A percentile compares a stretch with the other conserved stretches of the same genome.
Evolutionary conservation across 176 grass and related monocot genomes (phyloP).

Genomic region (Tillandsia fasciculata): DNA sequence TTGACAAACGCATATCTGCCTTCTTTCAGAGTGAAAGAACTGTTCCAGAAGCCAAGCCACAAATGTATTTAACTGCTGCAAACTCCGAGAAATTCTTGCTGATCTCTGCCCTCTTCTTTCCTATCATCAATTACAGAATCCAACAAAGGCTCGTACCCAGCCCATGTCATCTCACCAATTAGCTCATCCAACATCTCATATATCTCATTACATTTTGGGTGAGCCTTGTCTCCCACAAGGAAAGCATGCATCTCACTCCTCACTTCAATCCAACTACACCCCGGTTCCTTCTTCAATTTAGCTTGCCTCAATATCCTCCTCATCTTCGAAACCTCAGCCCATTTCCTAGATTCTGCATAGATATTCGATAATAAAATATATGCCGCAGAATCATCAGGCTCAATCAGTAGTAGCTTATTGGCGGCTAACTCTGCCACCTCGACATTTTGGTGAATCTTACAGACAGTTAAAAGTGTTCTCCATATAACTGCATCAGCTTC

Average conservation of each 20-base stretch:
- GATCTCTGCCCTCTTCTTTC: slow-evolving; percentile 26
- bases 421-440: slow-evolving; percentile 66
- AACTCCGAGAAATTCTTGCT: background rate
- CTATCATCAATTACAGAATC: slow-evolving; percentile 25
- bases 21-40: too few relatives aligned
- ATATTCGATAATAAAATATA: slow-evolving; percentile 68
- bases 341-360: slow-evolving; percentile 52
- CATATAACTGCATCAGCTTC: slow-evolving; percentile 72
- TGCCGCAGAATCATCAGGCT: slow-evolving; percentile 64
- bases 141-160: slow-evolving; percentile 38
- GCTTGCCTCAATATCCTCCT: slow-evolving; percentile 57
- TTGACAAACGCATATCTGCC: too few relatives aligned
- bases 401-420: slow-evolving; percentile 38
- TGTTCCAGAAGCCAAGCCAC: too few relatives aligned
- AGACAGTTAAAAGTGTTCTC: slow-evolving; percentile 61
- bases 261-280: slow-evolving; percentile 89
- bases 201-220: slow-evolving; percentile 41
- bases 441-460: slow-evolving; percentile 53
- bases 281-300: slow-evolving; percentile 66
- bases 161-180: slow-evolving; percentile 61
- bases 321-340: slow-evolving; percentile 60
- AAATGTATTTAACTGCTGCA: background rate
- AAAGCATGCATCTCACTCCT: slow-evolving; percentile 63
- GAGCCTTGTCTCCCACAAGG: slow-evolving; percentile 60
- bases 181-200: slow-evolving; percentile 61